phyloP scores from a whole-genome alignment of 495 filamentous ascomycete species.

The Pyrenula aspistea region DNA sequence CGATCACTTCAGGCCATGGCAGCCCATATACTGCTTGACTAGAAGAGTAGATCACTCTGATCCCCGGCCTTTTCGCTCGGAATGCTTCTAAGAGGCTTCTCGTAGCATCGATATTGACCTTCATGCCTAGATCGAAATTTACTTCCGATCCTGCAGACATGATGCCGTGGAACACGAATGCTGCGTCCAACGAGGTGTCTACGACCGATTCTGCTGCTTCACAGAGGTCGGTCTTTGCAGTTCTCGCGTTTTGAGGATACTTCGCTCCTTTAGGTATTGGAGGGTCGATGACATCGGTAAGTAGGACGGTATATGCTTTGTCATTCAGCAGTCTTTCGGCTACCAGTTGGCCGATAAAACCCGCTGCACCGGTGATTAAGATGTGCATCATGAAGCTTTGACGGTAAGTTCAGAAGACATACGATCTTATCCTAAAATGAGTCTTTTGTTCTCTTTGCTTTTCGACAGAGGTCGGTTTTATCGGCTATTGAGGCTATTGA shows the following conservation, averaged over 20 bases:
- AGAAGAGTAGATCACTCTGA: conserved; percentile 50
- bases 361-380: conserved; percentile 58
- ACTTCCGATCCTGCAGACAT: conserved; percentile 66
- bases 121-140: conserved; percentile 57
- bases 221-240: conserved; percentile 46
- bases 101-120: conserved; percentile 62
- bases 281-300: conserved; percentile 51
- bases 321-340: conserved; percentile 46
- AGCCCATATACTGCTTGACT: conserved; percentile 47
- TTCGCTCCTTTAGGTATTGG: conserved; percentile 35
- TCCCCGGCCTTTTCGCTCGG: conserved; percentile 47
- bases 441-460: too few species aligned
- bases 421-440: too few species aligned
- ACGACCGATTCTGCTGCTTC: conserved; percentile 37
- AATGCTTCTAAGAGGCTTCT: too few species aligned
- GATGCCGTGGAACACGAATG: conserved; percentile 72
- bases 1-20: conserved; percentile 34
- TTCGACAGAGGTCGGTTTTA: too few species aligned
- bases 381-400: conserved; percentile 33
- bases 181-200: conserved; percentile 38
- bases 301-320: conserved; percentile 37
- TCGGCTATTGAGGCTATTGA: too few species aligned
- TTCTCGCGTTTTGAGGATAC: conserved; percentile 39
- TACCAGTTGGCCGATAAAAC: conserved; percentile 57
- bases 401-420: too few species aligned